Evolutionary conservation across 352 stramenopile genomes (phyloP).

Genomic region (Vaucheria bursata): DNA sequence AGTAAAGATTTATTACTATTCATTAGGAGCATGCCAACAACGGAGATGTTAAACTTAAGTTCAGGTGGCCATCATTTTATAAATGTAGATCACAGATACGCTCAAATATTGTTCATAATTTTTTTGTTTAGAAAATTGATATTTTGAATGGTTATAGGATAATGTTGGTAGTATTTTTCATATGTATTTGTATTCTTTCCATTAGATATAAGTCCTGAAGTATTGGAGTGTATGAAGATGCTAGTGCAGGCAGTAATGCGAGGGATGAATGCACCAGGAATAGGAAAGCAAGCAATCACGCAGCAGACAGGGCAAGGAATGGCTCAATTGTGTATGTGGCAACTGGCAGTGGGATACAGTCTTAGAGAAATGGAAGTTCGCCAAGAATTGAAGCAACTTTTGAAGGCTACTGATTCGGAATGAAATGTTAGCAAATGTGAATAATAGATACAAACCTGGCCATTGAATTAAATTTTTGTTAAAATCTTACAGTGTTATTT

Average conservation of each 20-base stretch:
- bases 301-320: constrained; percentile 63
- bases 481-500: too few relatives aligned
- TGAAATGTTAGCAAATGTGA: background rate
- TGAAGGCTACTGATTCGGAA: background rate
- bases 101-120: too few relatives aligned
- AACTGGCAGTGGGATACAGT: constrained; percentile 66
- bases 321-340: constrained; percentile 71
- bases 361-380: constrained; percentile 59
- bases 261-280: constrained; percentile 55
- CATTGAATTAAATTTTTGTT: too few relatives aligned
- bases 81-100: too few relatives aligned
- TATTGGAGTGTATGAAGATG: constrained; percentile 74
- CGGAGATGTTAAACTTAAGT: constrained; percentile 53
- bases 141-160: too few relatives aligned
- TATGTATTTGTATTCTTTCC: too few relatives aligned
- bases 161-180: too few relatives aligned
- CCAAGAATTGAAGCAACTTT: constrained; percentile 17
- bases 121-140: too few relatives aligned
- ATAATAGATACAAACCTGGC: too few relatives aligned
- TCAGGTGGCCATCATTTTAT: background rate
- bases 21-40: constrained; percentile 66
- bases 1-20: constrained; percentile 71
- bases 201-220: constrained; percentile 66
- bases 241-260: constrained; percentile 71
- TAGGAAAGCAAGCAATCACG: constrained; percentile 57